Evolutionary conservation across 2,329 filamentous ascomycete genomes (phyloP).

Genomic region (Westerdykella aurantiaca): DNA sequence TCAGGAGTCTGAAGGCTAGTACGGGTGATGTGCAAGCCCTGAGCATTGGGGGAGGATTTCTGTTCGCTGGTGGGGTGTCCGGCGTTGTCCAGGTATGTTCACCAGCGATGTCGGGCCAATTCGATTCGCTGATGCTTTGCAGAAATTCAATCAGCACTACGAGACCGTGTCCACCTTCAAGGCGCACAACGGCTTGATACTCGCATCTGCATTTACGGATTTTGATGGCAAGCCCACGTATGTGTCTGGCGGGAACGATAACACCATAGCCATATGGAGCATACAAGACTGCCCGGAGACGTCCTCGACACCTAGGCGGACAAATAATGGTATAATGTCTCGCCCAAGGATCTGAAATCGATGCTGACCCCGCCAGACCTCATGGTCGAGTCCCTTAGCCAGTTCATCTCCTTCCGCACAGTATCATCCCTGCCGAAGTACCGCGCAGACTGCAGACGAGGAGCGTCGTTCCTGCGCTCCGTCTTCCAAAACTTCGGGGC

Average conservation of each 20-base stretch:
- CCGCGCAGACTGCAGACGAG: constrained; percentile 84
- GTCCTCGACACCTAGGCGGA: constrained; percentile 44
- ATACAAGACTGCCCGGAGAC: constrained; percentile 53
- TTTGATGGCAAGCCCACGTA: constrained; percentile 73
- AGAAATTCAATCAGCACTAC: constrained; percentile 76
- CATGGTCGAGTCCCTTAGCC: constrained; percentile 60
- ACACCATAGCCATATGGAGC: constrained; percentile 83
- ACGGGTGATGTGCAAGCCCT: constrained; percentile 79
- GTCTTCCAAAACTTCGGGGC: constrained; percentile 91
- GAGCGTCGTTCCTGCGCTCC: constrained; percentile 82
- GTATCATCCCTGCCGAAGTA: constrained; percentile 83
- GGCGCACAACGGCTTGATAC: constrained; percentile 79
- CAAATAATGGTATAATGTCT: constrained; percentile 49
- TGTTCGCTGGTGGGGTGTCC: constrained; percentile 85
- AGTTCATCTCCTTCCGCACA: constrained; percentile 88
- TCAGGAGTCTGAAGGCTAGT: constrained; percentile 78
- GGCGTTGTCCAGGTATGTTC: constrained; percentile 71
- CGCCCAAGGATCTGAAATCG: background rate
- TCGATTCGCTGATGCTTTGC: constrained; percentile 14
- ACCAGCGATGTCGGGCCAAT: background rate
- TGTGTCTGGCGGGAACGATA: constrained; percentile 90
- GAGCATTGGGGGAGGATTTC: constrained; percentile 74
- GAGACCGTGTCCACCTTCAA: constrained; percentile 72
- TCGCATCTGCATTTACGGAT: constrained; percentile 72
- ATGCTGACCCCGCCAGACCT: constrained; percentile 44